Evolutionary conservation across 2,329 filamentous ascomycete genomes (phyloP).

Genomic region (Alternaria gansuensis): DNA sequence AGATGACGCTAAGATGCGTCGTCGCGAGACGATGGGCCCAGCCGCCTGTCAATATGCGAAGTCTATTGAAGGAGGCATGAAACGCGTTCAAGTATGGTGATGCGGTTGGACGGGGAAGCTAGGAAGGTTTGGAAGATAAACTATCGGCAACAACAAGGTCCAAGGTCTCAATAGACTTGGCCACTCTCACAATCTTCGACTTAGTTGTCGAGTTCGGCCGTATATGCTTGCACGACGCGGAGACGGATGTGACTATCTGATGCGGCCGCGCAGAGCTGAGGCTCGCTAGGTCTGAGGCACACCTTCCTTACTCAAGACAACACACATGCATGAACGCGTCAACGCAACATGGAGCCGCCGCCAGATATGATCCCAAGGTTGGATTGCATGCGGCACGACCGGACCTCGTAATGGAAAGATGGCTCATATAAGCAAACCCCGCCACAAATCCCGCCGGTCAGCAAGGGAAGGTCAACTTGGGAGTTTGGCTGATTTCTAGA

Average conservation of each 20-base stretch:
- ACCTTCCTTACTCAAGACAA: slow-evolving; percentile 33
- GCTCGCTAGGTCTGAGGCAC: slow-evolving; percentile 17
- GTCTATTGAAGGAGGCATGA: slow-evolving; percentile 25
- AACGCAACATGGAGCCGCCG: slow-evolving; percentile 33
- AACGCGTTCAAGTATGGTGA: slow-evolving; percentile 27
- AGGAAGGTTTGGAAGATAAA: slow-evolving; percentile 3
- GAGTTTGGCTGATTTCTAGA: slow-evolving; percentile 36
- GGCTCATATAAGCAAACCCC: slow-evolving; percentile 40
- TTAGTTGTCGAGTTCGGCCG: slow-evolving; percentile 20
- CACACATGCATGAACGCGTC: slow-evolving; percentile 25
- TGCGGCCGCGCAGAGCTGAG: slow-evolving; percentile 29
- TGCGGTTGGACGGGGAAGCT: slow-evolving; percentile 6
- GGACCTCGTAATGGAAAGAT: slow-evolving; percentile 34
- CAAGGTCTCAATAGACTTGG: slow-evolving; percentile 4
- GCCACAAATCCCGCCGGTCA: slow-evolving; percentile 40
- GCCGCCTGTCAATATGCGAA: slow-evolving; percentile 37
- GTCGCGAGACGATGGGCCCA: slow-evolving; percentile 37
- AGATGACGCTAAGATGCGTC: slow-evolving; percentile 39
- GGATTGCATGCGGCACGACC: slow-evolving; percentile 40
- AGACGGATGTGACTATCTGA: slow-evolving; percentile 19
- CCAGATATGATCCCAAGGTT: slow-evolving; percentile 23
- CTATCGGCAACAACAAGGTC: background rate
- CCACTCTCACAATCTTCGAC: background rate
- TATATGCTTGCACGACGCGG: slow-evolving; percentile 18
- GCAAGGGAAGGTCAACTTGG: slow-evolving; percentile 39